Evolutionary conservation across 1,139 yeast species (phyloP).

Genomic region (Suhomyces bribrorum): DNA sequence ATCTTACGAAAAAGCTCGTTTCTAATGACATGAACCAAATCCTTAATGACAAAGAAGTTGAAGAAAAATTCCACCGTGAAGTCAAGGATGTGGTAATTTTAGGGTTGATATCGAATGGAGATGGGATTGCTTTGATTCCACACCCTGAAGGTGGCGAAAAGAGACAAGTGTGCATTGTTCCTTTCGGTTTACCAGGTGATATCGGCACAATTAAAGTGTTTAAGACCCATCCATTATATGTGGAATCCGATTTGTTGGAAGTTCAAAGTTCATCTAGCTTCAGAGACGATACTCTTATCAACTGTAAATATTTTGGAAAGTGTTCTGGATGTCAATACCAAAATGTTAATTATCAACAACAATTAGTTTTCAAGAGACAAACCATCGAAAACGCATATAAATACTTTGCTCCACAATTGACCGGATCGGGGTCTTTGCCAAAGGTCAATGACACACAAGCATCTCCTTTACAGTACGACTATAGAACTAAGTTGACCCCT

Average conservation of each 20-base stretch:
- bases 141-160: constrained; percentile 51
- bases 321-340: constrained; percentile 93
- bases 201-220: constrained; percentile 66
- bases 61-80: constrained; percentile 57
- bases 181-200: constrained; percentile 90
- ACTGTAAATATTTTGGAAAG: constrained; percentile 48
- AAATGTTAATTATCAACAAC: constrained; percentile 69
- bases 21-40: constrained; percentile 65
- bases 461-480: constrained; percentile 74
- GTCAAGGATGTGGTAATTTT: constrained; percentile 59
- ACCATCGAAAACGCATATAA: constrained; percentile 83
- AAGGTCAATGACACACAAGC: constrained; percentile 65
- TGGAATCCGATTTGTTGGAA: constrained; percentile 70
- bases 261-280: constrained; percentile 47
- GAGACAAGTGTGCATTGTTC: constrained; percentile 60
- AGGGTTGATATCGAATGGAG: constrained; percentile 74
- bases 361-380: constrained; percentile 66
- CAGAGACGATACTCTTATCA: constrained; percentile 53
- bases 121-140: constrained; percentile 63
- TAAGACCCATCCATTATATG: constrained; percentile 75
- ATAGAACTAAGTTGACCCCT: constrained; percentile 92
- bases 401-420: constrained; percentile 58
- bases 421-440: constrained; percentile 49
- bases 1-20: constrained; percentile 49
- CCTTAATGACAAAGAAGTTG: constrained; percentile 57